Conservation (phyloP, 768 basidiomycete genomes). For the Cystobasidium tubakii region DNA sequence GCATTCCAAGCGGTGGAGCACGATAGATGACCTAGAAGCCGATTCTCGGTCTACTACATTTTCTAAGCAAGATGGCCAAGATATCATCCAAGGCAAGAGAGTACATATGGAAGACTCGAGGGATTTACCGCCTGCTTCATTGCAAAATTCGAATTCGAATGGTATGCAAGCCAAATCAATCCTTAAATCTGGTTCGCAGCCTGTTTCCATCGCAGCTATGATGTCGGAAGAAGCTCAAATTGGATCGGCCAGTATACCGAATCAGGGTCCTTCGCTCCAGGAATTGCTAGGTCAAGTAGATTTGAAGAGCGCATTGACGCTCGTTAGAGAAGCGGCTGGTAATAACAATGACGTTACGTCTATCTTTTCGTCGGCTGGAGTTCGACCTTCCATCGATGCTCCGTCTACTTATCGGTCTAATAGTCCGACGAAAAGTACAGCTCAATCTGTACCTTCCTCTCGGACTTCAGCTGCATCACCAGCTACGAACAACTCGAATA, state of each 20-base stretch:
- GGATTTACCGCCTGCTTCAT: neutral
- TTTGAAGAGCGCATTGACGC: conserved; percentile 16
- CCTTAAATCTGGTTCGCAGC: neutral
- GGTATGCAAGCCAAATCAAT: neutral
- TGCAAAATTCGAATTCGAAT: neutral
- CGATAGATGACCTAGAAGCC: neutral
- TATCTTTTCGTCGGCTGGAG: neutral
- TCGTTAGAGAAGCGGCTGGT: conserved; percentile 14
- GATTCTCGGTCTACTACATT: neutral
- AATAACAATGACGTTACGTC: neutral
- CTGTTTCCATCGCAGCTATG: conserved; percentile 4
- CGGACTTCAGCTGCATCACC: conserved; percentile 2
- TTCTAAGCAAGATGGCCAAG: neutral
- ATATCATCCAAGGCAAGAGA: neutral
- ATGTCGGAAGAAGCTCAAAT: neutral
- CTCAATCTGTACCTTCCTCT: neutral
- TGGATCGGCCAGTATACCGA: neutral
- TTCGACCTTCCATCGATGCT: neutral
- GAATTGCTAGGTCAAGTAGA: conserved; percentile 30
- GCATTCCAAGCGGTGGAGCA: neutral
- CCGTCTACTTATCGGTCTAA: neutral
- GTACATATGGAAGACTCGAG: neutral
- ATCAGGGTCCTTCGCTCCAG: conserved; percentile 11
- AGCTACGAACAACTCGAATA: neutral
- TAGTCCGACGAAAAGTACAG: neutral